These are phyloP conservation scores for Gryganskiella cystojenkinii DNA, from an alignment of 192 early-diverging fungal species.

Conservation along the genomic window DNA sequence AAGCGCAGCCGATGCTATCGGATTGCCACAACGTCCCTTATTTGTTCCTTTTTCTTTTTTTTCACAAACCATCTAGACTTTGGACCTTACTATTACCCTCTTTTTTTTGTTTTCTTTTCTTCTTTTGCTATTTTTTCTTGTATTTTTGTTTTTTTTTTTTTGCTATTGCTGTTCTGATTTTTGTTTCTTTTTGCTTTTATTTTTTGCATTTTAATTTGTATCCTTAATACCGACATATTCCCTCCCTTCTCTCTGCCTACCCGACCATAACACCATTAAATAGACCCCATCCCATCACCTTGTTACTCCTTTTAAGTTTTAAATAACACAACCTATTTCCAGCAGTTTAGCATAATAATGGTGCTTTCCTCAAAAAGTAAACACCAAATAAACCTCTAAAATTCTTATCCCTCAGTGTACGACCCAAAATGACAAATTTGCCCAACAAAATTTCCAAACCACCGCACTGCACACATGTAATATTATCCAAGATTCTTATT, in stretches of 20 bases:
- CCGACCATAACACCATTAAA: neutral
- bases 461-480: no score
- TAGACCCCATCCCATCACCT: neutral
- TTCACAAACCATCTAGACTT: neutral
- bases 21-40: no score
- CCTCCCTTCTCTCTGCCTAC: neutral
- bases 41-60: neutral
- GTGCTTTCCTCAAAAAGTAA: neutral
- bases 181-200: neutral
- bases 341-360: neutral
- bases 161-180: neutral
- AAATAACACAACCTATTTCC: no score
- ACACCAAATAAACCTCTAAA: neutral
- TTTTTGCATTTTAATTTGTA: neutral
- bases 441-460: no score
- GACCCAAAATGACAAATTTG: no score
- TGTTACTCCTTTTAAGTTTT: neutral
- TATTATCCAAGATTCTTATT: no score
- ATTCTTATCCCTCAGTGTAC: no score
- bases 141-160: neutral
- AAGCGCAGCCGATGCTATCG: no score
- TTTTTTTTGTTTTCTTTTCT: neutral
- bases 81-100: constrained; percentile 1
- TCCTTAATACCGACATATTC: neutral
- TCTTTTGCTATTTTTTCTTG: neutral